Base-by-base conservation (phyloP, 192 early-diverging fungal genomes). In the Linnemannia schmuckeri region DNA sequence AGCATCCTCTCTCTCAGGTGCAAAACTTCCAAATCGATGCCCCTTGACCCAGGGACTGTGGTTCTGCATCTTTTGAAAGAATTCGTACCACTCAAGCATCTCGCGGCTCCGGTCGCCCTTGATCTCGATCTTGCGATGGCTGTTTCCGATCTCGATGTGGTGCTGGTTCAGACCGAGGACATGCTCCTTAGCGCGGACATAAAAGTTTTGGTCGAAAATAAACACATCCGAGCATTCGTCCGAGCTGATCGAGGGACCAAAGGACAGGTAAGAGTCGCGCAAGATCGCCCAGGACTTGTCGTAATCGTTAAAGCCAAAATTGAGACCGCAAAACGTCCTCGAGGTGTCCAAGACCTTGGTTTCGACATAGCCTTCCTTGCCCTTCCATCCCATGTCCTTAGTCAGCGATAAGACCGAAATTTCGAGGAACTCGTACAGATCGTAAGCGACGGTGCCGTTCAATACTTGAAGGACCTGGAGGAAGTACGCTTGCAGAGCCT, bases 341-440 rank as follows among this genome's bases (percentile, higher is more conserved):
- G 81, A 84, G 5, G 88, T 89, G 74, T 90, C 90, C 73, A 93
- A 90, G 37, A 94, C 89, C 47, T 93, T 92, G 38, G 92, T 90
- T 69, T 93, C 93, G 74, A 95, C 77, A 54, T 93, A 93, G n/a
- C 94, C 94, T 81, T 96, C 95, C 75, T 96, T 96, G 68, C 94
- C 95, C 82, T 96, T 96, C 95, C 95, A 96, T 0, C 95, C 94
- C 89, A 95, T 94, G 69, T 95, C 94, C 77, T 92, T 94, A 47
- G 93, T 92, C 66, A 96, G 92, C 27, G 93, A 94, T 52, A 95
- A 91, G 20, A 93, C 92, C 78, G 93, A 93, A 61, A 96, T 88
- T 82, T 96, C 96, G 66, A 96, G 75, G 79, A 96, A 96, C 71
- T 93, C 95, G 83, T 94, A 95, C 13, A 96, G 79, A 75, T 96